phyloP scores from a whole-genome alignment of 2,329 filamentous ascomycete species.

The Teratosphaeriaceae sp. region DNA sequence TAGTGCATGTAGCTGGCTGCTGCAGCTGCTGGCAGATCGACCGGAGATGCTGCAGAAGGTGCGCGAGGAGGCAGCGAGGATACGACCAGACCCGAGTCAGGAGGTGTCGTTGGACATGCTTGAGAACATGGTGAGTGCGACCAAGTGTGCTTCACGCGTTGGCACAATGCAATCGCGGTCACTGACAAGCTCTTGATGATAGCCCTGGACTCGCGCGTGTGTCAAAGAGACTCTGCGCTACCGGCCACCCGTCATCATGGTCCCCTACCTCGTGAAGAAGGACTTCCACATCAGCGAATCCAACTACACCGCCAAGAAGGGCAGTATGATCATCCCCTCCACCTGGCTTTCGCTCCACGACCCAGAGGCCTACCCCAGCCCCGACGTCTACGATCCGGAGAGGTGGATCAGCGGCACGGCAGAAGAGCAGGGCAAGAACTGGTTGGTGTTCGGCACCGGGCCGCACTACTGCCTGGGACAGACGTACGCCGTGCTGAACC shows the following conservation, averaged over 20 bases:
- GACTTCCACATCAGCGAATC: conserved; percentile 79
- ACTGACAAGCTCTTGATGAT: background rate
- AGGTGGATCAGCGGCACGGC: conserved; percentile 87
- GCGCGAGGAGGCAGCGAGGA: conserved; percentile 60
- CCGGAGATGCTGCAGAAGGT: conserved; percentile 88
- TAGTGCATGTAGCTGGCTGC: conserved; percentile 88
- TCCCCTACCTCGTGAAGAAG: conserved; percentile 93
- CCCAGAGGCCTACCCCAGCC: conserved; percentile 83
- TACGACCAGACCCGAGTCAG: conserved; percentile 21
- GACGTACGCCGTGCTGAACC: conserved; percentile 80
- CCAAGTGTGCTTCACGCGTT: background rate
- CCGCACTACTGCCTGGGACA: conserved; percentile 96
- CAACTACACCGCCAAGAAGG: conserved; percentile 84
- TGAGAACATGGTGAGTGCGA: conserved; percentile 58
- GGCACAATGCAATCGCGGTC: background rate
- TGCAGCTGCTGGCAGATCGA: conserved; percentile 88
- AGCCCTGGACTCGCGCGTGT: conserved; percentile 78
- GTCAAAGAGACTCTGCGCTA: conserved; percentile 89
- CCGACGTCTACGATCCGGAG: conserved; percentile 83
- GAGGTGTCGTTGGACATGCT: conserved; percentile 72
- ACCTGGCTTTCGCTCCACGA: conserved; percentile 88
- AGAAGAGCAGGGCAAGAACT: conserved; percentile 91
- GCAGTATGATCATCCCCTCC: conserved; percentile 90
- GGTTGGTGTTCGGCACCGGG: conserved; percentile 89
- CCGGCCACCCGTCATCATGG: conserved; percentile 94